Evolutionary conservation across 805 yeast genomes (phyloP), one percentile per base, ranked within the genome.

Genomic region (Ogataea saltuana): DNA sequence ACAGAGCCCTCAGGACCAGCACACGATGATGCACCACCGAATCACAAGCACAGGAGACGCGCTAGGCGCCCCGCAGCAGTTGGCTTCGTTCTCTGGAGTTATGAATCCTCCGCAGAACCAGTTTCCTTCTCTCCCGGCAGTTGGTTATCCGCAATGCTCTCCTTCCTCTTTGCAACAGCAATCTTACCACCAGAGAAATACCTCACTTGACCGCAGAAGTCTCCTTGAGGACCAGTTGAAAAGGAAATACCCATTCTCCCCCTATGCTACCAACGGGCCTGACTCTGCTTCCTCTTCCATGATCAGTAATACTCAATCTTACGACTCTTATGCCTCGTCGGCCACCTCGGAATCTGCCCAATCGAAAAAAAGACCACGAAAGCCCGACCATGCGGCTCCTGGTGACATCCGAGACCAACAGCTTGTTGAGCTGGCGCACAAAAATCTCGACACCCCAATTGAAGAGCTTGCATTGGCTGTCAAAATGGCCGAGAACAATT

Each of bases 361-460:
- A n/a, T 39, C 21, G 36, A 48, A 61, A n/a, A 64, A 63, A 44
- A 53, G 65, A 36, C 45, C 56, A 3, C 55, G 69, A 44, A 58
- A 58, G 33, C 51, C 66, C 0, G 68, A 65, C 48, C 63, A 58
- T 44, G 59, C 60, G 2, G 41, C 56, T 7, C 64, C 64, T 3
- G 67, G 67, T 10, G 69, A 65, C 41, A 57, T 60, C 9, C 64
- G 68, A 21, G 73, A 69, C 44, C 51, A 51, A 6, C 70, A 69
- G 41, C 54, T 71, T 41, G 67, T 65, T 39, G 67, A 61, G 28
- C 41, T 69, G 18, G 75, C 75, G 10, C 58, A 61, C 17, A 58
- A 59, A 35, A 61, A 64, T 5, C 40, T 65, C 8, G 56, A 59
- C 9, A 51, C 60, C 5, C 68, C 74, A 4, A 55, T 69, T 19